phyloP scores from a whole-genome alignment of 192 early-diverging fungal species.

The Geosiphon pyriformis region DNA sequence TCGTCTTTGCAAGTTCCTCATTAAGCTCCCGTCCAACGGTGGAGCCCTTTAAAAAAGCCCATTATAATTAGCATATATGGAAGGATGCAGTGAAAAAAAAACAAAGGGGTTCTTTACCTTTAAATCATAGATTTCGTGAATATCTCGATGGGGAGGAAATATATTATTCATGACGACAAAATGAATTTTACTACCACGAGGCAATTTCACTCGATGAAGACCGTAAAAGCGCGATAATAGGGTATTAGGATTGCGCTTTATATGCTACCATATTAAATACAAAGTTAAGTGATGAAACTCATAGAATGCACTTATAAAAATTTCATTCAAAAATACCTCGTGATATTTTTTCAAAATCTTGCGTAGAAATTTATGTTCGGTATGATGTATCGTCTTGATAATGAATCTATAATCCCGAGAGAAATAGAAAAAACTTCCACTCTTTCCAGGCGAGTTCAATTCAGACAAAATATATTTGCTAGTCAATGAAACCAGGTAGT shows the following conservation, averaged over 20 bases:
- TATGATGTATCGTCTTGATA: slow-evolving; percentile 95
- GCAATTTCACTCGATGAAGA: slow-evolving; percentile 92
- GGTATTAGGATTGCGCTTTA: slow-evolving; percentile 84
- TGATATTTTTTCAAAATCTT: slow-evolving; percentile 85
- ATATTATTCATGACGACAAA: slow-evolving; percentile 99
- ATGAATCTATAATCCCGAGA: slow-evolving; percentile 97
- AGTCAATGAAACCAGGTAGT: slow-evolving; percentile 94
- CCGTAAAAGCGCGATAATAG: slow-evolving; percentile 93
- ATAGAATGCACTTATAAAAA: not conserved
- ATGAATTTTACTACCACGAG: slow-evolving; percentile 89
- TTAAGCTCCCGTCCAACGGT: slow-evolving; percentile 77
- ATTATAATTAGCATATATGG: not conserved
- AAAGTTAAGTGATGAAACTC: slow-evolving; percentile 6
- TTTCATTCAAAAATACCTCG: slow-evolving; percentile 43
- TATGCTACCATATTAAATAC: slow-evolving; percentile 52
- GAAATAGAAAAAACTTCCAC: slow-evolving; percentile 97
- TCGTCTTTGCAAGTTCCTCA: slow-evolving; percentile 67
- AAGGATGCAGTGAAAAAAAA: not conserved
- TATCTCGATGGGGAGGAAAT: slow-evolving; percentile 94
- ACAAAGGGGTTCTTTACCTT: slow-evolving; percentile 47
- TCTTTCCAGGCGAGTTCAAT: slow-evolving; percentile 90
- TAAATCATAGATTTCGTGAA: slow-evolving; percentile 93
- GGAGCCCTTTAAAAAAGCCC: slow-evolving; percentile 59
- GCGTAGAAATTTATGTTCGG: slow-evolving; percentile 92
- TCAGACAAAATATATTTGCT: slow-evolving; percentile 97